A percentile compares a stretch with the other conserved stretches of the same genome.
Conservation (phyloP, 2,329 filamentous ascomycete species). For the Aspergillus sp. region DNA sequence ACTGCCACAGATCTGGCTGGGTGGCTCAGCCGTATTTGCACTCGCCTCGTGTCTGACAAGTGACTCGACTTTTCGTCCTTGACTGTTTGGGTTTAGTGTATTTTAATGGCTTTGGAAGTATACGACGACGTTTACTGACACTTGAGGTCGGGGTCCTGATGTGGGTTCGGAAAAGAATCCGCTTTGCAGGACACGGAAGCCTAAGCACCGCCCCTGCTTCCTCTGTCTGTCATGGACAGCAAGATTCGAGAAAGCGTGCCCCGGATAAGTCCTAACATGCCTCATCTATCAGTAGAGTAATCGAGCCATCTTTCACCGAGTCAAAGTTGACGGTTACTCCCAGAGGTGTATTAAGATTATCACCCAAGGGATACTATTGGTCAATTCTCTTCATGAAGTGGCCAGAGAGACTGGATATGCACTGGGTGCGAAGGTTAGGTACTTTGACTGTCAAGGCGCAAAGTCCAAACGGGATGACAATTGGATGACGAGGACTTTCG, state of each 20-base stretch:
- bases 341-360: neutral
- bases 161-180: too few relatives aligned
- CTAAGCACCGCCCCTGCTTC: too few relatives aligned
- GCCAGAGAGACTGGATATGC: neutral
- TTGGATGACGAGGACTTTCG: neutral
- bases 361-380: neutral
- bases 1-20: constrained; percentile 5
- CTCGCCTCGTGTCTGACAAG: too few relatives aligned
- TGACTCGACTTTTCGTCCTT: neutral
- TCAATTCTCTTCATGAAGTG: neutral
- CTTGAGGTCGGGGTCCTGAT: neutral
- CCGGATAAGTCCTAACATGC: neutral
- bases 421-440: neutral
- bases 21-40: neutral
- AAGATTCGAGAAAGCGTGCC: too few relatives aligned
- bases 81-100: neutral
- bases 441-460: neutral
- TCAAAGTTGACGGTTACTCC: neutral
- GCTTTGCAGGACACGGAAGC: too few relatives aligned
- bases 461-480: neutral
- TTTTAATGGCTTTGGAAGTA: too few relatives aligned
- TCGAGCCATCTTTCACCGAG: neutral
- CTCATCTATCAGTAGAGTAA: neutral
- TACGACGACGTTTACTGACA: neutral
- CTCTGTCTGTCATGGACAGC: too few relatives aligned